Percentiles rank a stretch among this genome's conserved stretches.
Conservation (phyloP, 805 yeast species). For the Starmerella floricola region DNA sequence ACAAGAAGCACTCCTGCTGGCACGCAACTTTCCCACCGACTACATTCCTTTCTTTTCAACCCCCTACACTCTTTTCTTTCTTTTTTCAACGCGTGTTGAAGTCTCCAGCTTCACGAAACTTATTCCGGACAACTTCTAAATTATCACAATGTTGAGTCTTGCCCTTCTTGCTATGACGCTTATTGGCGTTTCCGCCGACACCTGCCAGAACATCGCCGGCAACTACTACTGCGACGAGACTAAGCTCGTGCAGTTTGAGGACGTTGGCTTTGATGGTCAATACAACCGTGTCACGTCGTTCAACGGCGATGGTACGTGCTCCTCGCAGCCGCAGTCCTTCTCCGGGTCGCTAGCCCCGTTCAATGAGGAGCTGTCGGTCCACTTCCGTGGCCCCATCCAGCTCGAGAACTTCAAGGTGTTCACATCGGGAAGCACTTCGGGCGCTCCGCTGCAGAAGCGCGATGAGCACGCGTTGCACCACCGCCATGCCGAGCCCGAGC, state of each 20-base stretch:
- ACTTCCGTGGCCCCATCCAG: constrained; percentile 80
- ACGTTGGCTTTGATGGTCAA: constrained; percentile 76
- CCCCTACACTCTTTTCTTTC: not conserved
- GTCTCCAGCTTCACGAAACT: not conserved
- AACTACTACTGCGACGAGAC: constrained; percentile 75
- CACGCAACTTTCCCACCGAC: constrained; percentile 6
- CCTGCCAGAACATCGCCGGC: constrained; percentile 46
- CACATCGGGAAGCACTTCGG: constrained; percentile 39
- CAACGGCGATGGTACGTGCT: constrained; percentile 63
- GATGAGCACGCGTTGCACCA: constrained; percentile 45
- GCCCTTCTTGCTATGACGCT: constrained; percentile 25
- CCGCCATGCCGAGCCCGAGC: constrained; percentile 36
- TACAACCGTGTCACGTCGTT: constrained; percentile 69
- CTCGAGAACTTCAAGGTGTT: constrained; percentile 82
- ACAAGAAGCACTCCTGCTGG: not conserved
- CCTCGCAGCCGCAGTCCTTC: constrained; percentile 45
- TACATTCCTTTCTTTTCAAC: constrained; percentile 12
- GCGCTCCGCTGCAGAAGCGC: constrained; percentile 41
- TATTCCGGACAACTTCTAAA: not conserved
- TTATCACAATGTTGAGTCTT: constrained; percentile 12
- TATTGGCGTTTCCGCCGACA: constrained; percentile 29
- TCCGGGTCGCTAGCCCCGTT: constrained; percentile 67
- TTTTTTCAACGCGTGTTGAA: not conserved
- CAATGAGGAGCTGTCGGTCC: constrained; percentile 77
- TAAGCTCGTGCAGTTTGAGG: constrained; percentile 50